These are phyloP conservation scores for Lentinula lateritia DNA, from an alignment of 768 basidiomycete genomes.

Conservation along the genomic window DNA sequence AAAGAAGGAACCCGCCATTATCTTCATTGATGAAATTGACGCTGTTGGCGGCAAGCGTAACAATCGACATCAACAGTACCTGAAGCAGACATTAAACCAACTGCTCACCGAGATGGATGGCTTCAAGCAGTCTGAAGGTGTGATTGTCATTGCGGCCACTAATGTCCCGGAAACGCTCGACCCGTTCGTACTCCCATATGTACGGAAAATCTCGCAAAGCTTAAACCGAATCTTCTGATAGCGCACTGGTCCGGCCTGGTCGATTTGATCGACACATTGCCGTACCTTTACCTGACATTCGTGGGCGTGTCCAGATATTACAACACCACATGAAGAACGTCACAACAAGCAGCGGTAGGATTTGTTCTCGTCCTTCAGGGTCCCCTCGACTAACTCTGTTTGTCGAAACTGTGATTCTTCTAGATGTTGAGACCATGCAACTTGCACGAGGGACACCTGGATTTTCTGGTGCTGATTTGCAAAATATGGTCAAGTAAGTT, in stretches of 20 bases:
- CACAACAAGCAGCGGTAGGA: constrained; percentile 49
- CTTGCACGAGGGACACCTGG: constrained; percentile 93
- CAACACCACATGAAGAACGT: constrained; percentile 87
- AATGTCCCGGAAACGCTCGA: constrained; percentile 96
- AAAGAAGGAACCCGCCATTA: constrained; percentile 93
- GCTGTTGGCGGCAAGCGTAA: constrained; percentile 89
- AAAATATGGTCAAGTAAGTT: constrained; percentile 92
- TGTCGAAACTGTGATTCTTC: background rate
- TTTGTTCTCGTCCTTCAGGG: constrained; percentile 2
- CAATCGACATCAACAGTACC: constrained; percentile 78
- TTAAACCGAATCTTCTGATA: constrained; percentile 23
- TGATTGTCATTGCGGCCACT: constrained; percentile 95
- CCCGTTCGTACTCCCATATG: constrained; percentile 44
- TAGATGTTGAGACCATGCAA: constrained; percentile 80
- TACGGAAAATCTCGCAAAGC: background rate
- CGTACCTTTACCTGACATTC: constrained; percentile 91
- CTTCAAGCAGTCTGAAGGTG: constrained; percentile 87
- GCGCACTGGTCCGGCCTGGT: constrained; percentile 92
- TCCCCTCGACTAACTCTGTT: background rate
- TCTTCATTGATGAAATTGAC: constrained; percentile 97
- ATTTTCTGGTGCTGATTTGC: constrained; percentile 94
- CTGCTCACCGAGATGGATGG: constrained; percentile 97
- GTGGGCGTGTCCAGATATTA: constrained; percentile 90
- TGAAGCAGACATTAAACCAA: constrained; percentile 95
- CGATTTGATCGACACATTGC: constrained; percentile 92